These are phyloP conservation scores for Pseudisothecium myosuroides DNA, from an alignment of 225 moss, liverwort and hornwort genomes.

Conservation along the genomic window DNA sequence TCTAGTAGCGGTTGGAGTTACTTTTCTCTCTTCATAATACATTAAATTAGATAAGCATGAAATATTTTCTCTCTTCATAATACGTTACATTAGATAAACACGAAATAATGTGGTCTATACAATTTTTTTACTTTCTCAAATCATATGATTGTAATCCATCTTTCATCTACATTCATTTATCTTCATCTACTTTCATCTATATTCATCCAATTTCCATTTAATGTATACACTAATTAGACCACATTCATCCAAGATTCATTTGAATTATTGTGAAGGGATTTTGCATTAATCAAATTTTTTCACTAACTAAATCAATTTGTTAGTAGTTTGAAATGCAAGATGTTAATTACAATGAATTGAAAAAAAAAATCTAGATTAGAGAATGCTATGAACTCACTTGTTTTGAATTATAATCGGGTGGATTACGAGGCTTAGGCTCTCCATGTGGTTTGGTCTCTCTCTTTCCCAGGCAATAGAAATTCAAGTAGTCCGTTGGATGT, in stretches of 20 bases:
- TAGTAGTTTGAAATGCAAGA: background rate
- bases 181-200: background rate
- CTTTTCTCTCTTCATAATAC: background rate
- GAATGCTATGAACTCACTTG: conserved; percentile 19
- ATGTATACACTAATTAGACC: background rate
- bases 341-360: too few relatives aligned
- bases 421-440: conserved; percentile 39
- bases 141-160: too few relatives aligned
- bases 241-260: background rate
- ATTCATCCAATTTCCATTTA: background rate
- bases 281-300: background rate
- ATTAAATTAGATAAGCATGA: too few relatives aligned
- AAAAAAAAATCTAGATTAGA: background rate
- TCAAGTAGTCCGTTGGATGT: conserved; percentile 70
- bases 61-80: background rate
- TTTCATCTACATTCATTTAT: background rate
- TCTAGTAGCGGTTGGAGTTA: background rate
- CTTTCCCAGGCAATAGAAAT: conserved; percentile 80
- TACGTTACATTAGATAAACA: too few relatives aligned
- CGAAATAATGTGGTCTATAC: background rate
- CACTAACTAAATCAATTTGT: background rate
- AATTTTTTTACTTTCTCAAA: background rate
- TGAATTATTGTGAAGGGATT: background rate
- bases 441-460: conserved; percentile 45
- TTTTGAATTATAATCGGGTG: conserved; percentile 47